A percentile compares a stretch with the other conserved stretches of the same genome.
phyloP scores from a whole-genome alignment of 1,284 basidiomycete genomes.

The Golubevia sp. region DNA sequence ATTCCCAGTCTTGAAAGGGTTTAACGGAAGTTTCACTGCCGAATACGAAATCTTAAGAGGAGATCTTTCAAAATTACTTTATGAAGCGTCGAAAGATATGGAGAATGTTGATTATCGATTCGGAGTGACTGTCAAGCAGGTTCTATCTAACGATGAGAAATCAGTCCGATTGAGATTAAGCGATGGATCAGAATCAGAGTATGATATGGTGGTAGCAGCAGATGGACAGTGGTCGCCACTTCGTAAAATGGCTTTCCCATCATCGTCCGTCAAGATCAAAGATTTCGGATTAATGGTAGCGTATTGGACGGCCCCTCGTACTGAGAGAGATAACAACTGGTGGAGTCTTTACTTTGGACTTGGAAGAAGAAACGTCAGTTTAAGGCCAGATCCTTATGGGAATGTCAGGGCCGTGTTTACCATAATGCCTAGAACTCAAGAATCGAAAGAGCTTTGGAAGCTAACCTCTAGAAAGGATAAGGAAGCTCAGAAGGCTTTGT shows the following conservation, averaged over 20 bases:
- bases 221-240: conserved; percentile 31
- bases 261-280: conserved; percentile 4
- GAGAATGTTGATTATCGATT: conserved; percentile 21
- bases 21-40: conserved; percentile 8
- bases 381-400: conserved; percentile 30
- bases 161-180: conserved; percentile 21
- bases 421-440: conserved; percentile 10
- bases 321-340: conserved; percentile 12
- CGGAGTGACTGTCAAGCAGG: conserved; percentile 12
- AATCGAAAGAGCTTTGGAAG: conserved; percentile 12
- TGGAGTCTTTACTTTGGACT: conserved; percentile 18
- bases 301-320: conserved; percentile 23
- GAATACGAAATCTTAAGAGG: conserved; percentile 41
- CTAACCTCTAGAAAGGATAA: conserved; percentile 9
- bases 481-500: conserved; percentile 16
- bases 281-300: conserved; percentile 12
- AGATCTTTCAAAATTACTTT: conserved; percentile 29
- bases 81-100: conserved; percentile 12
- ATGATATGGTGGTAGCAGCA: conserved; percentile 22
- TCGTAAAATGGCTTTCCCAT: conserved; percentile 19
- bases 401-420: conserved; percentile 12
- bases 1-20: conserved; percentile 27
- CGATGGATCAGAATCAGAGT: conserved; percentile 12
- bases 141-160: conserved; percentile 12
- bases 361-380: conserved; percentile 2